Evolutionary conservation across 352 stramenopile species (phyloP).

Genomic region (Phytophthora quininea): DNA sequence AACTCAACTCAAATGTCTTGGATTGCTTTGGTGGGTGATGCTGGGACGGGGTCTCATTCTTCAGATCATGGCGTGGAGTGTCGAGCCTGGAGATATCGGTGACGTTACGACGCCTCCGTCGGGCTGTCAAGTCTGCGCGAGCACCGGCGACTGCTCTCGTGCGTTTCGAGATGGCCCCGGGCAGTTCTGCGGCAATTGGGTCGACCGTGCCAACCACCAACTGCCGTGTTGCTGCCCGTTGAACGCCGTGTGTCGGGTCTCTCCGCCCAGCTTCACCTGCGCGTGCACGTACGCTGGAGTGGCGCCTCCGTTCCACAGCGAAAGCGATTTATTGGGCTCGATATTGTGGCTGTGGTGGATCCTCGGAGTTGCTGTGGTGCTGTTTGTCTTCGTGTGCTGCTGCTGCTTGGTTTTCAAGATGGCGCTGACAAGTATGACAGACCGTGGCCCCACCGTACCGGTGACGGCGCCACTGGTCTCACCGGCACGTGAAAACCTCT

Average conservation of each 20-base stretch:
- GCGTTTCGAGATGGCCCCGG: slow-evolving; percentile 27
- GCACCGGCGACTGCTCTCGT: slow-evolving; percentile 23
- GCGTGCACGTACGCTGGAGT: slow-evolving; percentile 24
- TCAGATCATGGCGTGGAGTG: neutral
- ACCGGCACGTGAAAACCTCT: slow-evolving; percentile 14
- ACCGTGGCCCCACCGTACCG: neutral
- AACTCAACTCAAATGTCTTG: slow-evolving; percentile 5
- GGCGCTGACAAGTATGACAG: neutral
- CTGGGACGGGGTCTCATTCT: neutral
- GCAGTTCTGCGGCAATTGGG: slow-evolving; percentile 29
- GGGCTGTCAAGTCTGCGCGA: slow-evolving; percentile 28
- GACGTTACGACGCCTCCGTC: slow-evolving; percentile 17
- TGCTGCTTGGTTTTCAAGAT: slow-evolving; percentile 15
- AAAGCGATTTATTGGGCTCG: slow-evolving; percentile 24
- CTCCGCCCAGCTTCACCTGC: slow-evolving; percentile 26
- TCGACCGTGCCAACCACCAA: slow-evolving; percentile 20
- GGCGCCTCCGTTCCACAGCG: slow-evolving; percentile 18
- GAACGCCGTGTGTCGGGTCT: slow-evolving; percentile 28
- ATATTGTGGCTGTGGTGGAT: slow-evolving; percentile 25
- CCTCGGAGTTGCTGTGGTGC: slow-evolving; percentile 6
- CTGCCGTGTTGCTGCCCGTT: slow-evolving; percentile 33
- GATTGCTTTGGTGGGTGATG: no score
- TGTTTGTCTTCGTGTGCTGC: slow-evolving; percentile 2
- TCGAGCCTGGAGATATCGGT: slow-evolving; percentile 5
- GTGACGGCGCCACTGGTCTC: slow-evolving; percentile 14